Conservation (phyloP, 148 eudicot species). For the Rhododendron mucronatum region DNA sequence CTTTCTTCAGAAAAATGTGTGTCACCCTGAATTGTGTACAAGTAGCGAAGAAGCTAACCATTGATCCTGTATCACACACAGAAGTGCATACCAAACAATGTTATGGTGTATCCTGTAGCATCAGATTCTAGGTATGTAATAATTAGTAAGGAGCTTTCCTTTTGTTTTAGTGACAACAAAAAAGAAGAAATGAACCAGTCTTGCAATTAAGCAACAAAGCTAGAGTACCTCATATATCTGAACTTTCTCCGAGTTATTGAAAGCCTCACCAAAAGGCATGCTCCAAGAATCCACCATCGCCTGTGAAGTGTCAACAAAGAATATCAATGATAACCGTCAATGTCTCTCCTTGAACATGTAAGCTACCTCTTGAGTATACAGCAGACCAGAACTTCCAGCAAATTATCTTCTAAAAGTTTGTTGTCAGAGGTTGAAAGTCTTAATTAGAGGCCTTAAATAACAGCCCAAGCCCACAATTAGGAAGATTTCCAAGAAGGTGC, state of each 20-base stretch:
- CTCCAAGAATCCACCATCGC: constrained; percentile 86
- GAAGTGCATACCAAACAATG: not conserved
- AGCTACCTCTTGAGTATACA: not conserved
- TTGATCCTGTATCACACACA: not conserved
- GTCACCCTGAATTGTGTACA: not conserved
- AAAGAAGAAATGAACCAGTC: constrained; percentile 3
- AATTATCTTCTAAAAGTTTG: not conserved
- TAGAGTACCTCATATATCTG: constrained; percentile 70
- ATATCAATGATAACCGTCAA: not conserved
- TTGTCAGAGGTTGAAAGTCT: not conserved
- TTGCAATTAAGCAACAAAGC: not conserved
- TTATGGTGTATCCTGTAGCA: not conserved
- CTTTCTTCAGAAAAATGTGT: not conserved
- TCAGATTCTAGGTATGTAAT: not conserved
- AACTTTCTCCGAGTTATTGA: constrained; percentile 42
- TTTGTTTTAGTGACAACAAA: not conserved
- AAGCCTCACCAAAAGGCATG: constrained; percentile 54
- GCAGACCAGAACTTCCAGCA: not conserved
- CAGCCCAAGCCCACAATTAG: not conserved
- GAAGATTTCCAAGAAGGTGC: not conserved
- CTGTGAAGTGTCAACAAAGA: constrained; percentile 32
- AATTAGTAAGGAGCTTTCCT: not conserved
- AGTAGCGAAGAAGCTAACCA: not conserved
- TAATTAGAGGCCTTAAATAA: not conserved
- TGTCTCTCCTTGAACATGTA: not conserved